phyloP scores from a whole-genome alignment of 352 stramenopile species.

The Globisporangium perplexum region DNA sequence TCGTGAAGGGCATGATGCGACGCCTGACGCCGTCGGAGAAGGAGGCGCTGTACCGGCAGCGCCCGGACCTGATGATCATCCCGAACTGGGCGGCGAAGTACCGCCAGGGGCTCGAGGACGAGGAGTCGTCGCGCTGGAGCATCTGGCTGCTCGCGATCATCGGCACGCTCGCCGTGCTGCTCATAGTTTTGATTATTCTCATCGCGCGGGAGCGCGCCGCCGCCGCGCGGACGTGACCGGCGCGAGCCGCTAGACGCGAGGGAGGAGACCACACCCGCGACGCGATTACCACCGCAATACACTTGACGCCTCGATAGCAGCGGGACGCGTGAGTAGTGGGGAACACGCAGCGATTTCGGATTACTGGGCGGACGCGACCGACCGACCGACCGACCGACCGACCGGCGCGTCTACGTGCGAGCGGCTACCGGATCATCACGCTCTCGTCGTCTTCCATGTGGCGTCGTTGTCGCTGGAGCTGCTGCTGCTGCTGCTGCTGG shows the following conservation, averaged over 20 bases:
- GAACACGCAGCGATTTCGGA: too few species aligned
- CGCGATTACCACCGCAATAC: too few species aligned
- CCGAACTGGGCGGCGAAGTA: conserved; percentile 89
- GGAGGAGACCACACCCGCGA: too few species aligned
- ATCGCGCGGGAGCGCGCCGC: conserved; percentile 51
- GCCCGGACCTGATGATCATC: conserved; percentile 83
- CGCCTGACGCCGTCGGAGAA: conserved; percentile 76
- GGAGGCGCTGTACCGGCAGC: conserved; percentile 76
- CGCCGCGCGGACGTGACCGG: conserved; percentile 4
- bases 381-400: too few species aligned
- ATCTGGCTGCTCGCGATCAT: conserved; percentile 78
- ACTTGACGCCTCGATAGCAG: neutral
- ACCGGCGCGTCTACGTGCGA: too few species aligned
- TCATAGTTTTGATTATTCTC: conserved; percentile 76
- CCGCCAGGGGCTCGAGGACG: conserved; percentile 71
- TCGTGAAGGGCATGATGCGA: conserved; percentile 70
- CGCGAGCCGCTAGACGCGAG: neutral
- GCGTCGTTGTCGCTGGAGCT: neutral
- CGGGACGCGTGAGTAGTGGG: too few species aligned
- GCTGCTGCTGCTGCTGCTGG: neutral
- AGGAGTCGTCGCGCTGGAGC: conserved; percentile 65
- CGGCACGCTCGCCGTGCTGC: conserved; percentile 50
- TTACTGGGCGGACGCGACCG: too few species aligned
- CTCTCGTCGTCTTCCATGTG: neutral
- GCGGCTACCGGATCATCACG: neutral